Base-by-base conservation (phyloP, 2,329 filamentous ascomycete species). In the Claviceps spartinae region DNA sequence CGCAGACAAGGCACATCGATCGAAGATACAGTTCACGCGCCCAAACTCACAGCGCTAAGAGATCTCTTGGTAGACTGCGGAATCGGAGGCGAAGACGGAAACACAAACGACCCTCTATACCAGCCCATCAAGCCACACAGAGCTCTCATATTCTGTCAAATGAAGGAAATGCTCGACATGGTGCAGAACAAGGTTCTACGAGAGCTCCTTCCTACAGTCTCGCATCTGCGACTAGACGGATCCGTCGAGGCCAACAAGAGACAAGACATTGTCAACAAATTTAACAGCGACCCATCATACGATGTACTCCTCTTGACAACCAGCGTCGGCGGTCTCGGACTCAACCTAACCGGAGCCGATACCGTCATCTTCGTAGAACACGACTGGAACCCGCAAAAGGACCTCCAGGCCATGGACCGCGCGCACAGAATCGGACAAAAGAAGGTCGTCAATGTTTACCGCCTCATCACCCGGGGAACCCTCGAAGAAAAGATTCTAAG, bases 101-200 rank as follows among this genome's bases (percentile, higher is more conserved):
- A 79, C 49, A 68, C 71, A 1, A 78, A 72, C 50, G 78, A 82
- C 54, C 78, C 78, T 2, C 70, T 82, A 16, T 82, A 82, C 61
- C 78, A 88, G 66, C 94, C 90, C 42, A 94, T 98, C 65, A 95
- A 93, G 55, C 93, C 91, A 34, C 93, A 98, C 65, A 87, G 93
- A 45, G 94, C 93, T 0, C 79, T 98, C 30, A 86, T 98, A 59
- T 98, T 98, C 75, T 98, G 93, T 62, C 93, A 98, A 67, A 96
- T 98, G 88, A 98, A 98, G 70, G 93, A 98, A 67, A 98, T 98
- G 94, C 77, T 98, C 24, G 93, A 98, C 67, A 97, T 98, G 81
- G 94, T 98, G 2, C 90, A 97, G 65, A 88, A 86, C 61, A 90
- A 91, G 53, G 93, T 98, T 1, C 72, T 98, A 41, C 88, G 88